These are phyloP conservation scores for Dactylellina parvicollis DNA, from an alignment of 2,329 filamentous ascomycete genomes.

Conservation along the genomic window DNA sequence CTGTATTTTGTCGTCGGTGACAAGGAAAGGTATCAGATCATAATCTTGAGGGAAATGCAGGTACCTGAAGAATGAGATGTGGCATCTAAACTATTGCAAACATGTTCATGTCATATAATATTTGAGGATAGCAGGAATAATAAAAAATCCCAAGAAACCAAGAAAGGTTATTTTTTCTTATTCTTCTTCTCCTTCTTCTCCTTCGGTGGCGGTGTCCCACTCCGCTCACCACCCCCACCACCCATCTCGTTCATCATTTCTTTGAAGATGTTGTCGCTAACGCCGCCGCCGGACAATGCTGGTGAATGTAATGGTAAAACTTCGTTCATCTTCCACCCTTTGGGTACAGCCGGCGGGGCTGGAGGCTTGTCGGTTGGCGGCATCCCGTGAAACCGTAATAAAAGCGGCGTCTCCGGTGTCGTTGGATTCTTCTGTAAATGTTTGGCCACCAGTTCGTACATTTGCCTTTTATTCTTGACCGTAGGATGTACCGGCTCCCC, in stretches of 20 bases:
- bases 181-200: conserved; percentile 63
- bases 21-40: conserved; percentile 37
- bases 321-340: conserved; percentile 88
- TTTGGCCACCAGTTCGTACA: conserved; percentile 81
- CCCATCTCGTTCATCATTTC: conserved; percentile 97
- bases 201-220: conserved; percentile 64
- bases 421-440: conserved; percentile 83
- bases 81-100: conserved; percentile 3
- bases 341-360: conserved; percentile 77
- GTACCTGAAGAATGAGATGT: conserved; percentile 16
- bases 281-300: conserved; percentile 89
- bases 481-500: conserved; percentile 65
- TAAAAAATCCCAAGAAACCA: not conserved
- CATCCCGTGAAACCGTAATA: conserved; percentile 77
- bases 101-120: not conserved
- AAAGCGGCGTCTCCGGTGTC: conserved; percentile 74
- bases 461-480: conserved; percentile 82
- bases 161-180: conserved; percentile 33
- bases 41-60: conserved; percentile 16
- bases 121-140: too few relatives aligned
- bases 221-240: conserved; percentile 60
- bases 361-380: conserved; percentile 74
- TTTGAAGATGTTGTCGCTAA: conserved; percentile 92
- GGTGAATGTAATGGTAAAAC: conserved; percentile 88
- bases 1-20: conserved; percentile 40